Base-by-base conservation (phyloP, 2,329 filamentous ascomycete genomes). In the Colletotrichum sojae region DNA sequence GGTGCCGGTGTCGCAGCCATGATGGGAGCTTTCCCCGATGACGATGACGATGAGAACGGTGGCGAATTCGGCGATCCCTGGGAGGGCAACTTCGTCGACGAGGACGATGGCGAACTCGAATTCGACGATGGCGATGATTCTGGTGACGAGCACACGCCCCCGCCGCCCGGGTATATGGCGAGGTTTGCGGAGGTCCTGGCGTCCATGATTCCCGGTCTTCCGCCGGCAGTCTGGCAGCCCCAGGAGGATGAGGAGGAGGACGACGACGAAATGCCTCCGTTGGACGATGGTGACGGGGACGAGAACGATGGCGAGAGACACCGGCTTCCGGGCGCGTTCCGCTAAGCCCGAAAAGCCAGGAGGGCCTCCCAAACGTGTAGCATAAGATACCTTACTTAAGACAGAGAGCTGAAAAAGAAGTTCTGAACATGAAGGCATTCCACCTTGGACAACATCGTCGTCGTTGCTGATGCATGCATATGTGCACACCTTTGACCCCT, bases 281-380 rank as follows among this genome's bases (percentile, higher is more conserved):
- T 79, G 12, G 67, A 65, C 43, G 69, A 67, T 31, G 48, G 67
- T 18, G 53, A 69, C 27, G 68, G 64, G 10, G 66, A 70, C 20
- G 49, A 56, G 16, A 59, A 58, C 10, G 62, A 72, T 25, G 67
- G 60, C 1, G 67, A 70, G 9, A 46, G 1, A 49, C 59, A n/a
- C 12, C 59, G 31, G 59, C 51, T 40, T 39, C 59, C 59, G 13
- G 59, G 59, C 36, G 59, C 27, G 20, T 62, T 53, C 5, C 36
- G 46, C 25, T 62, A 54, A 40, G 22, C 4, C 5, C 18, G 18
- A 48, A 48, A 10, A 22, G 18, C 2, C 6, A 9, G 16, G 9
- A 10, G 45, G 18, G 12, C 16, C 10, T 6, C 40, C 40, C 13
- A 2, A 6, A 43, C 16, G 2, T 43, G 40, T n/a, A 43, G 40